These are phyloP conservation scores for Berberis vulgaris DNA, from an alignment of 164 flowering plant genomes.

Conservation along the genomic window DNA sequence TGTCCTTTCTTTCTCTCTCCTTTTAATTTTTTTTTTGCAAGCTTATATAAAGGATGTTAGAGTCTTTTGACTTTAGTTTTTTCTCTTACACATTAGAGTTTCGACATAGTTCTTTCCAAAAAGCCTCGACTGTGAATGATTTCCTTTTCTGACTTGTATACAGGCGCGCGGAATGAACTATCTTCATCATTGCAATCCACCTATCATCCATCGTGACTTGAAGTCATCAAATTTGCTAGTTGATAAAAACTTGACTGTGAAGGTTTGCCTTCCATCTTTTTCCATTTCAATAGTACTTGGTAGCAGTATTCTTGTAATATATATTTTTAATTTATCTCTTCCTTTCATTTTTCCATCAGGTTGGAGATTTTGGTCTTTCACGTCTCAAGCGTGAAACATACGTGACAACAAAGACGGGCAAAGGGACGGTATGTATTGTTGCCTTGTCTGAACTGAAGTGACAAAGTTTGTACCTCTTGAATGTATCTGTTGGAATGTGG, in stretches of 20 bases:
- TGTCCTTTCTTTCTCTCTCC: no score
- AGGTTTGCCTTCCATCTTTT: constrained; percentile 35
- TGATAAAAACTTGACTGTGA: constrained; percentile 94
- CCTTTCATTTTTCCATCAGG: constrained; percentile 33
- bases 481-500: no score
- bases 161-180: constrained; percentile 97
- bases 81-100: neutral
- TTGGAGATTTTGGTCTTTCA: constrained; percentile 96
- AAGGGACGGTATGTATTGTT: constrained; percentile 68
- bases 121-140: neutral
- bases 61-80: neutral
- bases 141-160: constrained; percentile 6
- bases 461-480: neutral
- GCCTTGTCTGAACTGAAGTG: neutral
- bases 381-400: constrained; percentile 80
- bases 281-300: neutral
- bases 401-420: constrained; percentile 73
- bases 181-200: constrained; percentile 90
- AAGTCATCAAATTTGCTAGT: constrained; percentile 95
- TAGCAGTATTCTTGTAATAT: neutral
- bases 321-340: neutral
- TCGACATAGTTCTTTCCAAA: neutral
- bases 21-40: no score
- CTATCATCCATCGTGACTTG: constrained; percentile 89
- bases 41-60: neutral